These are phyloP conservation scores for Huntiella abstrusa DNA, from an alignment of 2,329 filamentous ascomycete genomes.

Conservation along the genomic window DNA sequence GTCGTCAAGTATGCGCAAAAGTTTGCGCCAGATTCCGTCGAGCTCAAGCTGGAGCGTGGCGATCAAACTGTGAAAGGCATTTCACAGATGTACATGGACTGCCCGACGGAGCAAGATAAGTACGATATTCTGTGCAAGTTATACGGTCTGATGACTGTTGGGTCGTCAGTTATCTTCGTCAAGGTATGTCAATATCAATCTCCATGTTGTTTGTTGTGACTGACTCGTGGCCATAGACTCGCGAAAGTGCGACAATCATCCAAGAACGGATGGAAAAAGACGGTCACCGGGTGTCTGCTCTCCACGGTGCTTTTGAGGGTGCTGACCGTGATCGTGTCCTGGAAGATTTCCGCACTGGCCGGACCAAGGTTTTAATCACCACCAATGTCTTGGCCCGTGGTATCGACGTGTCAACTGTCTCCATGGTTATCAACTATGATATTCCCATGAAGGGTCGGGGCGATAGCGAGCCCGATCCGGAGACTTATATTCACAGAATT, in stretches of 20 bases:
- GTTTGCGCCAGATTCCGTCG: conserved; percentile 73
- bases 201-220: background rate
- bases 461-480: conserved; percentile 70
- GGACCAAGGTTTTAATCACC: conserved; percentile 90
- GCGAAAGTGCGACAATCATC: conserved; percentile 70
- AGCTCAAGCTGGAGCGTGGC: conserved; percentile 71
- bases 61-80: conserved; percentile 94
- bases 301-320: conserved; percentile 79
- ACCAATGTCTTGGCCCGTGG: conserved; percentile 93
- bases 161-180: conserved; percentile 96
- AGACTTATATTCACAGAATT: conserved; percentile 96
- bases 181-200: conserved; percentile 34
- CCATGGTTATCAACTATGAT: conserved; percentile 97
- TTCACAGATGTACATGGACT: conserved; percentile 95
- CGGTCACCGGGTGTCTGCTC: conserved; percentile 76
- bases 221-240: conserved; percentile 35
- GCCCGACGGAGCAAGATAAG: conserved; percentile 61
- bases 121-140: conserved; percentile 80
- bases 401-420: conserved; percentile 80
- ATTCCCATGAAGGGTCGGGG: conserved; percentile 57
- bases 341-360: conserved; percentile 66
- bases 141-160: conserved; percentile 90
- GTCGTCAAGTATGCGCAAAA: conserved; percentile 67
- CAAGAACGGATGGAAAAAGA: conserved; percentile 71
- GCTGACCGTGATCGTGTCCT: conserved; percentile 66